phyloP scores from a whole-genome alignment of 495 filamentous ascomycete genomes.

The Letharia lupina region DNA sequence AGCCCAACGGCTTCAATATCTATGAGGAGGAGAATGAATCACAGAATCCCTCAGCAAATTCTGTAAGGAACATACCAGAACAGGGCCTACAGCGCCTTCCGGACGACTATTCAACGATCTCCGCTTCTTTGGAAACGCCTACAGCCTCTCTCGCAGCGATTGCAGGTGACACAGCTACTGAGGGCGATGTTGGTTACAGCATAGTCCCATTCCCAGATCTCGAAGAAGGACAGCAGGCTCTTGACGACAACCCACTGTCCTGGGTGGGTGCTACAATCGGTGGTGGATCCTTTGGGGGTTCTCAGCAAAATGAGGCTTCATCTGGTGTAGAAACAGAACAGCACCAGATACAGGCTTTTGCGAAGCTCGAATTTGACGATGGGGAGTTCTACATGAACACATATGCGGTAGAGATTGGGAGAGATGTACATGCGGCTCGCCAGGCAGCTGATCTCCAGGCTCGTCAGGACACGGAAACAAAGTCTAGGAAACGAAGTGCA shows the following conservation, averaged over 20 bases:
- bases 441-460: conserved; percentile 41
- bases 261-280: conserved; percentile 1
- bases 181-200: background rate
- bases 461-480: conserved; percentile 35
- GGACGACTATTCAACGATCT: background rate
- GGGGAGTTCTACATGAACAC: conserved; percentile 67
- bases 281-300: conserved; percentile 1
- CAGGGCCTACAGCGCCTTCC: background rate
- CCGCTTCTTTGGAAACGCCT: background rate
- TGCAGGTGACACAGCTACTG: background rate
- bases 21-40: background rate
- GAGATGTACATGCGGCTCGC: conserved; percentile 50
- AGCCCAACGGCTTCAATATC: background rate
- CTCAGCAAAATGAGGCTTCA: conserved; percentile 19
- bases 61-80: background rate
- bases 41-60: background rate
- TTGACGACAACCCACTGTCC: background rate
- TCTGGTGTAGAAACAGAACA: conserved; percentile 39
- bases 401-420: conserved; percentile 55
- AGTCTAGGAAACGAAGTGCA: conserved; percentile 39
- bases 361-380: conserved; percentile 63
- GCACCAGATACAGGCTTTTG: conserved; percentile 52
- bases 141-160: background rate
- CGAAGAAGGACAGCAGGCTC: background rate
- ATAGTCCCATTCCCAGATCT: conserved; percentile 2